These are phyloP conservation scores for Periconia digitata DNA, from an alignment of 2,329 filamentous ascomycete species.

Conservation along the genomic window DNA sequence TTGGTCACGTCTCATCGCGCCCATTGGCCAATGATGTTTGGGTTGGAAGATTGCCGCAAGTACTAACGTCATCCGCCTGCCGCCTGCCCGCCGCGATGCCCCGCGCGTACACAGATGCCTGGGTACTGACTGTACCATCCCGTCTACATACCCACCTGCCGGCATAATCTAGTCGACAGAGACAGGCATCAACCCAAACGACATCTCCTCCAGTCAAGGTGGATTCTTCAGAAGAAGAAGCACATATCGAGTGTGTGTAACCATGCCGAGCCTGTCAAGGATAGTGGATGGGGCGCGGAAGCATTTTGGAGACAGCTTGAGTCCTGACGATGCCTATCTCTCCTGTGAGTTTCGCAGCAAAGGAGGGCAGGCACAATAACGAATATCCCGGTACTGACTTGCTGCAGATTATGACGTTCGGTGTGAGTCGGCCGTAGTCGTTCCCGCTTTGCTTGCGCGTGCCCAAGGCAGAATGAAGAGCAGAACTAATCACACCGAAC, in stretches of 20 bases:
- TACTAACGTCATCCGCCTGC: background rate
- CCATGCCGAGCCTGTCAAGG: conserved; percentile 14
- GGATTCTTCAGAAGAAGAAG: too few species aligned
- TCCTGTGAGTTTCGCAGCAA: conserved; percentile 59
- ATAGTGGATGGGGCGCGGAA: conserved; percentile 27
- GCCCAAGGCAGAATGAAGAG: conserved; percentile 1
- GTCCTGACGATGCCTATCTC: conserved; percentile 68
- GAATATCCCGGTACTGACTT: conserved; percentile 19
- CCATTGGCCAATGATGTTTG: too few species aligned
- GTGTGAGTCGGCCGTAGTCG: conserved; percentile 53
- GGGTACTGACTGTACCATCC: background rate
- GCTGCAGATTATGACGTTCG: conserved; percentile 64
- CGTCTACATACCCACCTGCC: too few species aligned
- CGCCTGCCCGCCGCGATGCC: background rate
- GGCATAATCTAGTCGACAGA: too few species aligned
- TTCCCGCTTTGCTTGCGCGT: conserved; percentile 13
- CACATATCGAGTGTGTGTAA: too few species aligned
- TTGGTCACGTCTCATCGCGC: too few species aligned
- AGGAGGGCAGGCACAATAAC: background rate
- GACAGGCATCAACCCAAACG: too few species aligned
- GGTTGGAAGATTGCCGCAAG: background rate
- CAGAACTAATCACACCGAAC: conserved; percentile 18
- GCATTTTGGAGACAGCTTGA: conserved; percentile 32
- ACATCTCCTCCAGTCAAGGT: too few species aligned
- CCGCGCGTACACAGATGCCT: background rate